Conservation (phyloP, 768 basidiomycete species). For the Naganishia kalamii region DNA sequence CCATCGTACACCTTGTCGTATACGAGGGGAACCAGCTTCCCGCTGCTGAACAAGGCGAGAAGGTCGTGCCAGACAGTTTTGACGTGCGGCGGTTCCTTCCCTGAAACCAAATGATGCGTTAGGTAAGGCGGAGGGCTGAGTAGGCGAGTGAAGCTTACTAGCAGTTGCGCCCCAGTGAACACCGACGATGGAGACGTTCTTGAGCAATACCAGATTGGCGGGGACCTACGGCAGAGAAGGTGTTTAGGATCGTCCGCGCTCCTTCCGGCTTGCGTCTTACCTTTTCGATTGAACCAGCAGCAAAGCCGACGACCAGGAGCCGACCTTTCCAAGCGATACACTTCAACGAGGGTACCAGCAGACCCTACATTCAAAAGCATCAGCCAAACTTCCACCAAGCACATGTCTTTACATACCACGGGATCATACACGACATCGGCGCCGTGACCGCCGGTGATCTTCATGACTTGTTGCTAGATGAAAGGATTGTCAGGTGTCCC, state of each 20-base stretch:
- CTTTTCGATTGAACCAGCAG: slow-evolving; percentile 76
- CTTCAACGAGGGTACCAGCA: slow-evolving; percentile 63
- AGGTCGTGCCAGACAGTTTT: slow-evolving; percentile 66
- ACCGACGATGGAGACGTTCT: slow-evolving; percentile 77
- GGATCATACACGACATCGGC: slow-evolving; percentile 53
- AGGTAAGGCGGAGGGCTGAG: neutral
- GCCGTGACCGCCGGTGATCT: slow-evolving; percentile 74
- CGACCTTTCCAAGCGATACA: slow-evolving; percentile 93
- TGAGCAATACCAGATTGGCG: slow-evolving; percentile 66
- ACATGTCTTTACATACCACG: slow-evolving; percentile 33
- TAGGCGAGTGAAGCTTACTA: slow-evolving; percentile 50
- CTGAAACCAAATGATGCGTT: slow-evolving; percentile 23
- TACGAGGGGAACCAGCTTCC: slow-evolving; percentile 61
- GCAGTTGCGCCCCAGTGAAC: slow-evolving; percentile 80
- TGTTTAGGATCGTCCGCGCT: slow-evolving; percentile 46
- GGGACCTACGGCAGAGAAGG: slow-evolving; percentile 52
- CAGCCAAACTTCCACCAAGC: neutral
- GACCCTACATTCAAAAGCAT: slow-evolving; percentile 40
- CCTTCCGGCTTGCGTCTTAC: neutral
- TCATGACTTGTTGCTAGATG: slow-evolving; percentile 67
- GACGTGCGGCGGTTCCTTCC: slow-evolving; percentile 61
- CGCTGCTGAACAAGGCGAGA: slow-evolving; percentile 63
- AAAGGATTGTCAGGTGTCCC: neutral
- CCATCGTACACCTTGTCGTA: slow-evolving; percentile 64
- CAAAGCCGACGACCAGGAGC: slow-evolving; percentile 88